These are phyloP conservation scores for Clarireedia monteithiana DNA, from an alignment of 2,329 filamentous ascomycete species.

Conservation along the genomic window DNA sequence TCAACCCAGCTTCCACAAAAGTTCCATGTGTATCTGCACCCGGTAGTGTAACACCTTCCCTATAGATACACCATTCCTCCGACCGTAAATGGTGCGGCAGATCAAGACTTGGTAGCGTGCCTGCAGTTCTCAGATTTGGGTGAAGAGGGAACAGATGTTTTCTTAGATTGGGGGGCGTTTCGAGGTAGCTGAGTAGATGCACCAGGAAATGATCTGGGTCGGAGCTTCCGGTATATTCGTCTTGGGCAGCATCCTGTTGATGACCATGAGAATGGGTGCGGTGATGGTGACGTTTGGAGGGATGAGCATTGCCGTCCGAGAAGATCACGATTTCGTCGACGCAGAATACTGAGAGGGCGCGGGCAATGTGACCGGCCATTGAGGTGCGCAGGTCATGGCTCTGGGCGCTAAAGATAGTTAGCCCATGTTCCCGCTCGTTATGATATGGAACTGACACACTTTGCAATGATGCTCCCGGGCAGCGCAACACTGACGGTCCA, in stretches of 20 bases:
- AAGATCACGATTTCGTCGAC: conserved; percentile 81
- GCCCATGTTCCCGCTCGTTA: too few species aligned
- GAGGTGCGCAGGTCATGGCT: conserved; percentile 60
- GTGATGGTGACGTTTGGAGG: conserved; percentile 18
- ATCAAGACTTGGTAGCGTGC: conserved; percentile 67
- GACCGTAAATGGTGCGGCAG: conserved; percentile 76
- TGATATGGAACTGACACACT: conserved; percentile 40
- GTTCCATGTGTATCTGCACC: conserved; percentile 38
- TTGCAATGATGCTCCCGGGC: conserved; percentile 68
- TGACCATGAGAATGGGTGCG: conserved; percentile 26
- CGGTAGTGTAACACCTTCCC: conserved; percentile 64
- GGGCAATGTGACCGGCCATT: conserved; percentile 67
- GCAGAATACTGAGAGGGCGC: conserved; percentile 73
- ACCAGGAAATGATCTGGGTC: conserved; percentile 75
- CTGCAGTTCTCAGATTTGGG: conserved; percentile 66
- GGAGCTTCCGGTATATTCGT: conserved; percentile 53
- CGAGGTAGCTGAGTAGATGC: conserved; percentile 73
- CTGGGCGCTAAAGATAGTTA: conserved; percentile 20
- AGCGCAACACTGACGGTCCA: conserved; percentile 74
- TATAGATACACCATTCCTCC: conserved; percentile 71
- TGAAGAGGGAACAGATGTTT: conserved; percentile 70
- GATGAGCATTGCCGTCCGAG: conserved; percentile 52
- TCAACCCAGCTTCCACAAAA: conserved; percentile 50
- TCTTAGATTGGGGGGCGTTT: conserved; percentile 76
- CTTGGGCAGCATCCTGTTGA: conserved; percentile 36